These are phyloP conservation scores for Elsinoe ampelina DNA, from an alignment of 2,329 filamentous ascomycete species.

Conservation along the genomic window DNA sequence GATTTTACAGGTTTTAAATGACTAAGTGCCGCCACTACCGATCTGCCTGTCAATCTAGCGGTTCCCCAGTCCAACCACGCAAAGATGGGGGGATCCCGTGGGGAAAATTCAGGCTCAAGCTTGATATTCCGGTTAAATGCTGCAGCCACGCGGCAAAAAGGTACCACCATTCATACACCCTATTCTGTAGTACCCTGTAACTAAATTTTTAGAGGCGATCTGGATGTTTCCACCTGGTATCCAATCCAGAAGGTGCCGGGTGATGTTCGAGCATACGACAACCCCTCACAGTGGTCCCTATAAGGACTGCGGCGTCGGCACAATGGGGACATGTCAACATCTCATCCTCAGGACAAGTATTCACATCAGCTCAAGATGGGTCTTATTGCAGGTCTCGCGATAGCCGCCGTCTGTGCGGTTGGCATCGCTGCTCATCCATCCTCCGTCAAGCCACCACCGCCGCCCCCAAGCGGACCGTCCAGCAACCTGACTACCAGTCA, in stretches of 20 bases:
- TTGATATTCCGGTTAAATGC: slow-evolving; percentile 1
- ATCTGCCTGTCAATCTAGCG: neutral
- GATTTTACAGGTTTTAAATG: neutral
- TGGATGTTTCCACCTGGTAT: neutral
- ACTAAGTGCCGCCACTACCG: slow-evolving; percentile 8
- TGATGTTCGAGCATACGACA: neutral
- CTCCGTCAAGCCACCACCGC: too few relatives aligned
- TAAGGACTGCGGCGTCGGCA: neutral
- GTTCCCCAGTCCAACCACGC: neutral
- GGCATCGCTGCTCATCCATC: neutral
- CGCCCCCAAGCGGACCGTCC: neutral
- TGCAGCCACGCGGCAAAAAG: slow-evolving; percentile 1
- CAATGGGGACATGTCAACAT: neutral
- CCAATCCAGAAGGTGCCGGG: slow-evolving; percentile 3
- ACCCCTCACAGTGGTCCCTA: neutral
- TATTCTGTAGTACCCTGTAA: too few relatives aligned
- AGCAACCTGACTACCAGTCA: slow-evolving; percentile 15
- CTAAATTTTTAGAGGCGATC: too few relatives aligned
- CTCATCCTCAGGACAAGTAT: neutral
- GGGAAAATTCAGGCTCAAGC: slow-evolving; percentile 5
- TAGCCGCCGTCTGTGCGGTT: neutral
- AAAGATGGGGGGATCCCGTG: neutral
- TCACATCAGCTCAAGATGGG: neutral
- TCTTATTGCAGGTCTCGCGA: neutral
- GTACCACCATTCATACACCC: neutral